Evolutionary conservation across 768 basidiomycete genomes (phyloP).

Genomic region (Psilocybe subaeruginosa): DNA sequence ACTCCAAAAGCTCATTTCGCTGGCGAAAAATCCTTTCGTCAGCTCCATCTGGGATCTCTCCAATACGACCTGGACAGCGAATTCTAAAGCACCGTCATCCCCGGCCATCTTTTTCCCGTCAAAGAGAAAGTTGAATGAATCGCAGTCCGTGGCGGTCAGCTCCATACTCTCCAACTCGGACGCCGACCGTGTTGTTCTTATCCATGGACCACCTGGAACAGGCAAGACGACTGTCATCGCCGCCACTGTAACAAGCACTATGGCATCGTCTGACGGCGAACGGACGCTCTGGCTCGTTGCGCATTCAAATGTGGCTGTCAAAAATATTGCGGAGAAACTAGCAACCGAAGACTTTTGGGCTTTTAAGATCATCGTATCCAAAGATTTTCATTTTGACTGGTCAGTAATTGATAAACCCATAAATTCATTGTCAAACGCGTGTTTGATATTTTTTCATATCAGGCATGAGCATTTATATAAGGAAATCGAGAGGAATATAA

Average conservation of each 20-base stretch:
- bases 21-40: conserved; percentile 37
- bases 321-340: conserved; percentile 87
- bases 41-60: conserved; percentile 34
- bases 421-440: conserved; percentile 5
- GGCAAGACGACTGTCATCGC: conserved; percentile 70
- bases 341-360: conserved; percentile 49
- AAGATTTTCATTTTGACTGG: conserved; percentile 68
- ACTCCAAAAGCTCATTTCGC: conserved; percentile 27
- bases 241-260: conserved; percentile 42
- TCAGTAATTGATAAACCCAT: conserved; percentile 27
- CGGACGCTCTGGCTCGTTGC: conserved; percentile 69
- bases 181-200: conserved; percentile 30
- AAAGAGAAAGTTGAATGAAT: conserved; percentile 30
- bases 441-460: conserved; percentile 30
- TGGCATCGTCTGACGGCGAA: conserved; percentile 24
- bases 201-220: conserved; percentile 63
- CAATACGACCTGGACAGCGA: conserved; percentile 1
- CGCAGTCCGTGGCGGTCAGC: conserved; percentile 37
- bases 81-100: conserved; percentile 18
- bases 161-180: conserved; percentile 36
- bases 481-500: conserved; percentile 50
- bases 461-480: conserved; percentile 85
- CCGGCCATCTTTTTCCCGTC: not conserved
- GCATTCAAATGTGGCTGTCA: conserved; percentile 87
- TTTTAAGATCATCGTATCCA: conserved; percentile 73